Evolutionary conservation across 768 basidiomycete genomes (phyloP), one percentile per base, ranked within the genome.

Genomic region (Pulveroboletus sp.): DNA sequence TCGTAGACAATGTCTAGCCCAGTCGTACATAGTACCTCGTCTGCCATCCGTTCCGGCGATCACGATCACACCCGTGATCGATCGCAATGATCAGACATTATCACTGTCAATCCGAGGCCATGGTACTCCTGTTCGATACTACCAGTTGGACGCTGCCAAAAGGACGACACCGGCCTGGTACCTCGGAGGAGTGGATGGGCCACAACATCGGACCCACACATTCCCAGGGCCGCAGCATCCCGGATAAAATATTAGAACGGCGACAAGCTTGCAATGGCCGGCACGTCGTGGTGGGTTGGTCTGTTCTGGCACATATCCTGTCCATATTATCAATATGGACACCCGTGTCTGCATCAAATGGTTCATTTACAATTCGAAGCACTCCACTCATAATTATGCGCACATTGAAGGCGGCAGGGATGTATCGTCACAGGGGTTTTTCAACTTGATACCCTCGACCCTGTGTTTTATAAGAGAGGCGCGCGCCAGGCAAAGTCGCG

Each of bases 11-110:
- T 24, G 14, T 19, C 25, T 40, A 16, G 11, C 29, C 25, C 38
- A n/a, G 13, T 43, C 40, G 27, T 57, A 54, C 49, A n/a, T 45
- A 45, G 43, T 56, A 58, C 51, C 53, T 52, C 48, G 50, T 46
- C 52, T 37, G 45, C 49, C 43, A 37, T 54, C 60, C 59, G 61
- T 53, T 67, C 57, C 60, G 59, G 23, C 60, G 68, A 68, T 69
- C 68, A 68, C 47, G 66, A 69, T 69, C 65, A 52, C 47, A n/a
- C 16, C 11, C 0, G 24, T 34, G 62, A 64, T 62, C 62, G 61
- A 62, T 62, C 61, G 59, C 62, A 49, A 23, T 50, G 66, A 67
- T 67, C 68, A 58, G 51, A 54, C 53, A 42, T 51, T 56, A 57
- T 53, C 62, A 54, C 47, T 41, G 52, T 52, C 61, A 55, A 57